Conservation (phyloP, 139 green algal genomes). For the Micractinium sp. region DNA sequence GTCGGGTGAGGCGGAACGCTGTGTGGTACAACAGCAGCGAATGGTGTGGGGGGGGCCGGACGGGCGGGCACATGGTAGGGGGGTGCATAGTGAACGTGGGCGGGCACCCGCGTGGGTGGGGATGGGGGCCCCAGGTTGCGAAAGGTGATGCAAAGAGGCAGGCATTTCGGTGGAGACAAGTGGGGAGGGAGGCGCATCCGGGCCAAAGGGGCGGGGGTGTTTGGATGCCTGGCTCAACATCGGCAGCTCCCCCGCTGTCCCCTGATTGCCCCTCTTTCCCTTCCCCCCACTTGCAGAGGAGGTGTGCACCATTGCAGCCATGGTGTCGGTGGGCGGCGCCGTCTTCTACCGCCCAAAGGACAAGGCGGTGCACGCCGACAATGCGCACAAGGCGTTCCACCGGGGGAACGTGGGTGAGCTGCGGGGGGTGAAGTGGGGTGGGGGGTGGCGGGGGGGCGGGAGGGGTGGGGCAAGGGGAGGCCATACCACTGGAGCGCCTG, state of each 20-base stretch:
- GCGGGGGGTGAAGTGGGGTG: not conserved
- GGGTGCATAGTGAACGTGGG: too few species aligned
- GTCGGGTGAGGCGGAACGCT: conserved; percentile 1
- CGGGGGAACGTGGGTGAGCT: conserved; percentile 66
- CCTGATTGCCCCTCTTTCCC: not conserved
- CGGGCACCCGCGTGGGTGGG: too few species aligned
- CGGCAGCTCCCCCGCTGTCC: too few species aligned
- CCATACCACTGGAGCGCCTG: too few species aligned
- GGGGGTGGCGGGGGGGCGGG: not conserved
- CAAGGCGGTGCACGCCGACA: conserved; percentile 93
- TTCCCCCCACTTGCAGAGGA: conserved; percentile 82
- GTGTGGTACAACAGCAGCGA: not conserved
- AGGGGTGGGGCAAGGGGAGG: not conserved
- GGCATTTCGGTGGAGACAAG: too few species aligned
- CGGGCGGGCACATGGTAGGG: too few species aligned
- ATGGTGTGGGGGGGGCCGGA: not conserved
- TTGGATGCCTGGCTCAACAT: too few species aligned
- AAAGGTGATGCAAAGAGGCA: too few species aligned
- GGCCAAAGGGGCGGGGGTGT: too few species aligned
- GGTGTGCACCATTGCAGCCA: conserved; percentile 90
- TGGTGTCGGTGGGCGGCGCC: conserved; percentile 90
- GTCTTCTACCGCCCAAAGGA: conserved; percentile 99
- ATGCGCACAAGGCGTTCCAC: conserved; percentile 91
- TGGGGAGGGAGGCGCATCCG: too few species aligned
- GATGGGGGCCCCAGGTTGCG: too few species aligned